Conservation (phyloP, 495 filamentous ascomycete genomes). For the Penicillium manginii region DNA sequence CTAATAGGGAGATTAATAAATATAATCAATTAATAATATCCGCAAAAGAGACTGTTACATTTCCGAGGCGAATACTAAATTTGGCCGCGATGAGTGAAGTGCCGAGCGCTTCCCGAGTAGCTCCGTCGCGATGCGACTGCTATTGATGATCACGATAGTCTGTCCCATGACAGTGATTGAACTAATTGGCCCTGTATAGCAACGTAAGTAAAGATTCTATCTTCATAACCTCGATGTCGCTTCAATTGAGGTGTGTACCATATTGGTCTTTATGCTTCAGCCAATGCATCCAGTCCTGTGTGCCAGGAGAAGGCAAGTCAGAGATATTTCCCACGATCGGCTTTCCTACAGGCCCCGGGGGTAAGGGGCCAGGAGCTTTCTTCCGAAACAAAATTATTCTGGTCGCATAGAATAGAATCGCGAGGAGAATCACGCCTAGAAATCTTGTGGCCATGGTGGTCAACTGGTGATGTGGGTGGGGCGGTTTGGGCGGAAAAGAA, state of each 20-base stretch:
- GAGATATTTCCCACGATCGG: slow-evolving; percentile 19
- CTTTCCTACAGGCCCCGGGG: slow-evolving; percentile 17
- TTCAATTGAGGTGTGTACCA: slow-evolving; percentile 6
- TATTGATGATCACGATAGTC: slow-evolving; percentile 52
- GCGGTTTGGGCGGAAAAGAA: no score
- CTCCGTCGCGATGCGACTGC: slow-evolving; percentile 40
- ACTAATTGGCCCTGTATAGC: slow-evolving; percentile 44
- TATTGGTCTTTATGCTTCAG: slow-evolving; percentile 20
- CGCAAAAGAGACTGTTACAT: slow-evolving; percentile 25
- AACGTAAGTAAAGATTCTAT: neutral
- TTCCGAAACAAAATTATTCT: no score
- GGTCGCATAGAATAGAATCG: no score
- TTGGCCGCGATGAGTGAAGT: slow-evolving; percentile 46
- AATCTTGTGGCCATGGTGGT: no score
- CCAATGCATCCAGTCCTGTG: slow-evolving; percentile 24
- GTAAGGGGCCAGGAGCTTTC: neutral
- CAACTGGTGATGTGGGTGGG: no score
- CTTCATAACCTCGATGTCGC: no score
- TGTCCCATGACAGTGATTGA: slow-evolving; percentile 52
- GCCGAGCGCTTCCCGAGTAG: slow-evolving; percentile 47
- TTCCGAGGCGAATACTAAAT: slow-evolving; percentile 39
- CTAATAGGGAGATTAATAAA: no score
- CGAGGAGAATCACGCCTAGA: no score
- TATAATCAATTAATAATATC: neutral
- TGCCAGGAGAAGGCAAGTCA: slow-evolving; percentile 14